phyloP scores from a whole-genome alignment of 1,139 yeast genomes.

The Zhuliangozyma blackwelliae region DNA sequence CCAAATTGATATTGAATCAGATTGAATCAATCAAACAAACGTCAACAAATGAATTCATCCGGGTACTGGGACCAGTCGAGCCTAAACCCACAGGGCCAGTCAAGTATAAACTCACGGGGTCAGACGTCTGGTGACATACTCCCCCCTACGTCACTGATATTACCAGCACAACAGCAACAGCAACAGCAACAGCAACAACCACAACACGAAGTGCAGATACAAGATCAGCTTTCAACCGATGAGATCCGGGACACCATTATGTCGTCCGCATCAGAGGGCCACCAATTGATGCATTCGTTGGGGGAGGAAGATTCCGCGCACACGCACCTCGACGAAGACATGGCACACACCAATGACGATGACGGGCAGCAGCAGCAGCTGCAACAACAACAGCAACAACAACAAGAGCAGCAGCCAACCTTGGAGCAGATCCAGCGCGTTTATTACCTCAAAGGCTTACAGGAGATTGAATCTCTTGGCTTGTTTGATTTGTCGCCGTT shows the following conservation, averaged over 20 bases:
- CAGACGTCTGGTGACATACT: no score
- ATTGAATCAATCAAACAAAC: no score
- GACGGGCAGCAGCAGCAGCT: not conserved
- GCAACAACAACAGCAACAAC: not conserved
- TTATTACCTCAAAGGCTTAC: constrained; percentile 45
- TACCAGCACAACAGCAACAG: not conserved
- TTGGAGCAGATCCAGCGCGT: constrained; percentile 39
- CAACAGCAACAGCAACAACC: not conserved
- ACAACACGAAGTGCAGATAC: constrained; percentile 31
- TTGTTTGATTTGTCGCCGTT: constrained; percentile 70
- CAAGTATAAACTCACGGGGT: no score
- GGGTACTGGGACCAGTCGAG: constrained; percentile 26
- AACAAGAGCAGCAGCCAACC: constrained; percentile 21
- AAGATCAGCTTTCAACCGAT: constrained; percentile 30
- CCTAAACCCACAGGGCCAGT: constrained; percentile 3
- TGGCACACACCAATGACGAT: constrained; percentile 4
- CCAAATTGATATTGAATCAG: not conserved
- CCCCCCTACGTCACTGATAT: no score
- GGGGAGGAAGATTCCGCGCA: not conserved
- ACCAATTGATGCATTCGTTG: constrained; percentile 7
- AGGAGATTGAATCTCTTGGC: constrained; percentile 55
- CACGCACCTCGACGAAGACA: constrained; percentile 1
- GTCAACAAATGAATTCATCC: constrained; percentile 20
- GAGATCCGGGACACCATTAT: constrained; percentile 33
- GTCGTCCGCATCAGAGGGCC: constrained; percentile 13